phyloP scores from a whole-genome alignment of 805 yeast species.

The Kazachstania psychrophila region DNA sequence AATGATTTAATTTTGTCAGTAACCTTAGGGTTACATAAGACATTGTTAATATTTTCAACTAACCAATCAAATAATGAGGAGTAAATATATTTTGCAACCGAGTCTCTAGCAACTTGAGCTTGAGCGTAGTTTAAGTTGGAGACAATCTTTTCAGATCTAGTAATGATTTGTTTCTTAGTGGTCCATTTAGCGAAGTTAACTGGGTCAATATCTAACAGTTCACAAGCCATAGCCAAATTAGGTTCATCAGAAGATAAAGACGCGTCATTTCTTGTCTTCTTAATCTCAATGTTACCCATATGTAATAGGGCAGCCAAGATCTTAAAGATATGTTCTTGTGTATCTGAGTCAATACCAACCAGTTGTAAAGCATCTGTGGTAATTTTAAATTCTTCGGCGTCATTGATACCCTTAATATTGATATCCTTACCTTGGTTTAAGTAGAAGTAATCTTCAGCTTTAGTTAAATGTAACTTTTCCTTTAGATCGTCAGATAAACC shows the following conservation, averaged over 20 bases:
- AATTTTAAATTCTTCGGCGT: constrained; percentile 61
- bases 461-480: constrained; percentile 47
- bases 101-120: constrained; percentile 86
- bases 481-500: constrained; percentile 55
- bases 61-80: constrained; percentile 93
- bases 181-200: constrained; percentile 77
- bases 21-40: constrained; percentile 69
- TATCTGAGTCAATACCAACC: constrained; percentile 58
- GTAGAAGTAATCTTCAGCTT: constrained; percentile 64
- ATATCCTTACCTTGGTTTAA: constrained; percentile 81
- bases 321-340: constrained; percentile 62
- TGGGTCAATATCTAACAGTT: constrained; percentile 73
- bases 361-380: constrained; percentile 69
- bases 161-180: constrained; percentile 80
- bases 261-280: constrained; percentile 79
- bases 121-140: constrained; percentile 75
- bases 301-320: constrained; percentile 83
- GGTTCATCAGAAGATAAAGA: constrained; percentile 80
- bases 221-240: constrained; percentile 70
- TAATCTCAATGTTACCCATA: constrained; percentile 83
- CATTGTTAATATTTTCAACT: constrained; percentile 72
- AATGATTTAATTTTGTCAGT: constrained; percentile 53
- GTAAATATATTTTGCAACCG: constrained; percentile 92
- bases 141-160: constrained; percentile 86
- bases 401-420: constrained; percentile 69